Evolutionary conservation across 2,329 filamentous ascomycete species (phyloP).

Genomic region (Penicillium polonicum): DNA sequence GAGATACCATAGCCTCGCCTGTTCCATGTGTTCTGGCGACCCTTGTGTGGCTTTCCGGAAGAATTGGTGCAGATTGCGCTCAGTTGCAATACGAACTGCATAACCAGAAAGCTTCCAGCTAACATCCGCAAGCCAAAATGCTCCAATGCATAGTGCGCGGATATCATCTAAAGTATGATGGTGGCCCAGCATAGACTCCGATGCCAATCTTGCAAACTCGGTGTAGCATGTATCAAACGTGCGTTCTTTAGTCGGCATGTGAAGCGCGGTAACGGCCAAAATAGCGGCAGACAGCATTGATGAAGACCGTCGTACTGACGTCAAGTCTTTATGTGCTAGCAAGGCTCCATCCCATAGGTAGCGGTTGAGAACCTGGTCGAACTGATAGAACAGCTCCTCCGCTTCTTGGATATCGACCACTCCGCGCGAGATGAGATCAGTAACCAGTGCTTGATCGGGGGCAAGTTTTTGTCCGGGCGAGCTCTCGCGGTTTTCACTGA

Average conservation of each 20-base stretch:
- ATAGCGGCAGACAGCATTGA: slow-evolving; percentile 44
- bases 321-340: slow-evolving; percentile 48
- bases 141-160: slow-evolving; percentile 54
- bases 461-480: slow-evolving; percentile 34
- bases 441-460: slow-evolving; percentile 37
- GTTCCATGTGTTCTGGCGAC: slow-evolving; percentile 39
- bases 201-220: slow-evolving; percentile 54
- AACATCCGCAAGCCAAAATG: slow-evolving; percentile 57
- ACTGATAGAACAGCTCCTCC: slow-evolving; percentile 44
- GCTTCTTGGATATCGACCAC: slow-evolving; percentile 46
- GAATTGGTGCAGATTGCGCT: slow-evolving; percentile 45
- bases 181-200: slow-evolving; percentile 53
- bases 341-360: slow-evolving; percentile 47
- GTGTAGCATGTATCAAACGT: slow-evolving; percentile 52
- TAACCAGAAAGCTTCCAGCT: slow-evolving; percentile 49
- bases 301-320: slow-evolving; percentile 49
- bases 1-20: slow-evolving; percentile 42
- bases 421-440: slow-evolving; percentile 54
- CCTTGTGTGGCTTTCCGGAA: slow-evolving; percentile 43
- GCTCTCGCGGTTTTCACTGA: slow-evolving; percentile 39
- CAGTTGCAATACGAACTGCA: slow-evolving; percentile 45
- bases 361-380: slow-evolving; percentile 43
- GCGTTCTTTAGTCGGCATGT: slow-evolving; percentile 48
- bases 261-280: slow-evolving; percentile 53
- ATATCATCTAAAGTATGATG: slow-evolving; percentile 53